These are phyloP conservation scores for Camelina hispida DNA, from an alignment of 345 rosid species.

Conservation along the genomic window DNA sequence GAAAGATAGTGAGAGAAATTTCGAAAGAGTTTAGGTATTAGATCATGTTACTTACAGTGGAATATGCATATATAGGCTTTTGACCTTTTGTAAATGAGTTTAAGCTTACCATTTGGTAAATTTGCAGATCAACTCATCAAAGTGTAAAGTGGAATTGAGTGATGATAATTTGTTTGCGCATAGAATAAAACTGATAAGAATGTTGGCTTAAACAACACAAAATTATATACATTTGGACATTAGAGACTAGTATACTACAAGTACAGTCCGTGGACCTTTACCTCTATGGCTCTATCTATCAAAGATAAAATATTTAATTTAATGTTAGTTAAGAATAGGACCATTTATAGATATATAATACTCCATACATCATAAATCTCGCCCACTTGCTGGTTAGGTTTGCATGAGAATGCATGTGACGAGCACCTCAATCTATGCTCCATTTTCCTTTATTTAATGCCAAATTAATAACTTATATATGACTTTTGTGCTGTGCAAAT, in stretches of 20 bases:
- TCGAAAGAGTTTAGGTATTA: not conserved
- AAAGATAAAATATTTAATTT: slow-evolving; percentile 14
- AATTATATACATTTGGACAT: not conserved
- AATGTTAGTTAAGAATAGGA: slow-evolving; percentile 25
- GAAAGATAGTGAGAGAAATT: not conserved
- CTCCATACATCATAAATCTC: slow-evolving; percentile 16
- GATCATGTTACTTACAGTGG: not conserved
- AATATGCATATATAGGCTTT: not conserved
- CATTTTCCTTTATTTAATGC: slow-evolving; percentile 4
- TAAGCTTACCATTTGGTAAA: slow-evolving; percentile 3
- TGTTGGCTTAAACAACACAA: not conserved
- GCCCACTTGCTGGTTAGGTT: slow-evolving; percentile 44
- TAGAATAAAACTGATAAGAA: not conserved
- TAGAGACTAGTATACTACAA: slow-evolving; percentile 20
- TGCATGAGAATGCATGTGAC: slow-evolving; percentile 47
- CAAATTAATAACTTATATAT: slow-evolving; percentile 5
- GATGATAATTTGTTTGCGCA: not conserved
- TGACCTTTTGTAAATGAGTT: not conserved
- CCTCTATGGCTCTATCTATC: slow-evolving; percentile 16
- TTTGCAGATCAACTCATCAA: not conserved
- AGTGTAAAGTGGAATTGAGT: not conserved
- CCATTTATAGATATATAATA: not conserved
- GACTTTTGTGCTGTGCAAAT: slow-evolving; percentile 44
- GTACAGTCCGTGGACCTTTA: slow-evolving; percentile 44
- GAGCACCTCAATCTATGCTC: slow-evolving; percentile 45